Conservation (phyloP, 495 filamentous ascomycete genomes). For the Hypoxylon fragiforme region DNA sequence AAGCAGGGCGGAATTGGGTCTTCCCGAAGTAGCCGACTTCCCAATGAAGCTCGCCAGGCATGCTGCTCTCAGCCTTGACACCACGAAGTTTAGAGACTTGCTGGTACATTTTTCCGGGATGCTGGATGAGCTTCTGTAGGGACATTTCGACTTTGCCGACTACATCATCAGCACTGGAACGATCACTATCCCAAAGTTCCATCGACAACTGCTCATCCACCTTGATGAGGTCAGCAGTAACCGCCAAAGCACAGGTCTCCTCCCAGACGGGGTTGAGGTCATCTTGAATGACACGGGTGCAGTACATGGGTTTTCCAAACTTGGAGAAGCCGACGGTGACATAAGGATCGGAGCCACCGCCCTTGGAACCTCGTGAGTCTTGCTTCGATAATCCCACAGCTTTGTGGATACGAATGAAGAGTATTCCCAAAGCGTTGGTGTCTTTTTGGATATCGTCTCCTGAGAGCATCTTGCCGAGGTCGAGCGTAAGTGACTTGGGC, state of each 20-base stretch:
- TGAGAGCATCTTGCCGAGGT: constrained; percentile 84
- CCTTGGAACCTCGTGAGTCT: constrained; percentile 77
- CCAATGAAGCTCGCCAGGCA: constrained; percentile 95
- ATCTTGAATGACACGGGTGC: constrained; percentile 91
- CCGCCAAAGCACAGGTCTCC: constrained; percentile 82
- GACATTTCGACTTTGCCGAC: constrained; percentile 92
- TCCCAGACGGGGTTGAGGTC: constrained; percentile 93
- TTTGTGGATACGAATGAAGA: constrained; percentile 90
- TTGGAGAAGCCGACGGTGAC: constrained; percentile 74
- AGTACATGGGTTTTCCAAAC: constrained; percentile 98
- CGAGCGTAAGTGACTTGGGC: constrained; percentile 92
- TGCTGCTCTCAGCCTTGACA: constrained; percentile 77
- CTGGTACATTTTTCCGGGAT: constrained; percentile 88
- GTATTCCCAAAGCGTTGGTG: constrained; percentile 76
- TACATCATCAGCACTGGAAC: constrained; percentile 86
- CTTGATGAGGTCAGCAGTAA: constrained; percentile 87
- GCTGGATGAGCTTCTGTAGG: constrained; percentile 91
- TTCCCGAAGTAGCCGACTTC: constrained; percentile 94
- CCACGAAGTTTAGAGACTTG: constrained; percentile 84
- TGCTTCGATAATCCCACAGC: constrained; percentile 89
- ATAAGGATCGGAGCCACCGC: constrained; percentile 92
- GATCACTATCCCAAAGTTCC: constrained; percentile 93
- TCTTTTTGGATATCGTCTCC: constrained; percentile 93
- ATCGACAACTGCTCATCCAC: constrained; percentile 89
- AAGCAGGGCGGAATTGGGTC: constrained; percentile 77